phyloP scores from a whole-genome alignment of 2,329 filamentous ascomycete species.

The Cladophialophora carrionii region DNA sequence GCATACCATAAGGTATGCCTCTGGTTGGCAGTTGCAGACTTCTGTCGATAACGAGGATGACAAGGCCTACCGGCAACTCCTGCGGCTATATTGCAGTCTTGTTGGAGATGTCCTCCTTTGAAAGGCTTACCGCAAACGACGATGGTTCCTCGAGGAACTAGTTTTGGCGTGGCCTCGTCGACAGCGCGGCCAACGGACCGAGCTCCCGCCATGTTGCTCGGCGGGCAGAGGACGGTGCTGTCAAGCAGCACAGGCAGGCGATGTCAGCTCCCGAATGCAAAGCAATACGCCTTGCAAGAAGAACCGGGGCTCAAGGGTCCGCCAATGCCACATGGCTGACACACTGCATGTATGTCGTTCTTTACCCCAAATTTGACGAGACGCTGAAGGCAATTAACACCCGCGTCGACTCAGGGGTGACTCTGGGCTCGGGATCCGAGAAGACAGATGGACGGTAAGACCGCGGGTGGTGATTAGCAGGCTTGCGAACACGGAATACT shows the following conservation, averaged over 20 bases:
- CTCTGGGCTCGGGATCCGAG: neutral
- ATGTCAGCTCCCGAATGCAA: neutral
- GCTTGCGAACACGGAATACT: neutral
- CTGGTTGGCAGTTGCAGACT: neutral
- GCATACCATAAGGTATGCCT: neutral
- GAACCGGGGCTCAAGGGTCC: neutral
- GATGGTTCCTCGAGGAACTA: neutral
- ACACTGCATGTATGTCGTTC: neutral
- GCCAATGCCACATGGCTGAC: slow-evolving; percentile 1
- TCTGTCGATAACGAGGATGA: neutral
- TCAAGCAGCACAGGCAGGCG: neutral
- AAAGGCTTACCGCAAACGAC: neutral
- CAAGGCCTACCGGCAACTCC: neutral
- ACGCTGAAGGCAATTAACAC: neutral
- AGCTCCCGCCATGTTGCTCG: neutral
- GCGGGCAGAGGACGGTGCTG: neutral
- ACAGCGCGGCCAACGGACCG: neutral
- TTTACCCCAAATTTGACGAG: neutral
- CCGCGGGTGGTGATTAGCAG: neutral
- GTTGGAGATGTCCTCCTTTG: neutral
- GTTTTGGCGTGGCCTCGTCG: neutral
- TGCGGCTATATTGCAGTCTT: too few relatives aligned
- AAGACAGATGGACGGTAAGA: neutral
- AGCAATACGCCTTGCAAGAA: neutral
- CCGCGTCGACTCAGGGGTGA: neutral